Evolutionary conservation across 495 filamentous ascomycete genomes (phyloP).

Genomic region (Penicillium coffeae): DNA sequence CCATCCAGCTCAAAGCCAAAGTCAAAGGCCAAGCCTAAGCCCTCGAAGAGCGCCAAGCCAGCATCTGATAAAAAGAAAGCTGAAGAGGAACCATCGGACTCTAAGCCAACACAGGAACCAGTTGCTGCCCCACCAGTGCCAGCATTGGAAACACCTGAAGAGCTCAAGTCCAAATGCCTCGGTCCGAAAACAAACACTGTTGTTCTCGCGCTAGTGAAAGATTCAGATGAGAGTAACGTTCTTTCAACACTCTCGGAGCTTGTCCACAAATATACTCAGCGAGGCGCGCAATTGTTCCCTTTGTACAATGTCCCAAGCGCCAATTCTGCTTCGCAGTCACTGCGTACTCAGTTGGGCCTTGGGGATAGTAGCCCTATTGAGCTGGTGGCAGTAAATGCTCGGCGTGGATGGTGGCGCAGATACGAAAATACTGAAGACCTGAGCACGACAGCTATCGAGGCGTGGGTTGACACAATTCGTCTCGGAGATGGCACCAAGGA

Average conservation of each 20-base stretch:
- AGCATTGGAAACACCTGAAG: constrained; percentile 51
- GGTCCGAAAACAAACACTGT: constrained; percentile 75
- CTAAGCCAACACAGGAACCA: constrained; percentile 48
- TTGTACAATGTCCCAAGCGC: constrained; percentile 68
- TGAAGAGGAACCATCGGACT: constrained; percentile 35
- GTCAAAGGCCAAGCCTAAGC: constrained; percentile 43
- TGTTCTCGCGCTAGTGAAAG: constrained; percentile 73
- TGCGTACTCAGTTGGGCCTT: constrained; percentile 63
- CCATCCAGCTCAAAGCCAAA: constrained; percentile 44
- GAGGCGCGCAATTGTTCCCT: constrained; percentile 69
- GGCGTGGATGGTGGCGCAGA: constrained; percentile 78
- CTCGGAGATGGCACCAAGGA: constrained; percentile 80
- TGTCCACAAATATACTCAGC: constrained; percentile 64
- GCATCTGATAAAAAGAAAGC: constrained; percentile 30
- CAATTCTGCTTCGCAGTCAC: constrained; percentile 52
- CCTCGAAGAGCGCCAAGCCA: constrained; percentile 32
- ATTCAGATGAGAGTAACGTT: constrained; percentile 47
- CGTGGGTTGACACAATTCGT: constrained; percentile 83
- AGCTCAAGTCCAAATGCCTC: constrained; percentile 68
- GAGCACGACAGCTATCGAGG: constrained; percentile 59
- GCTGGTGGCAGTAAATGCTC: constrained; percentile 77
- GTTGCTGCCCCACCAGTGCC: constrained; percentile 39
- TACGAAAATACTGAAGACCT: constrained; percentile 57
- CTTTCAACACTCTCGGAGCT: constrained; percentile 69
- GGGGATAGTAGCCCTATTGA: constrained; percentile 44